A percentile compares a stretch with the other conserved stretches of the same genome.
Conservation (phyloP, 176 grass and related monocot genomes). For the Rhynchospora tenuis region DNA sequence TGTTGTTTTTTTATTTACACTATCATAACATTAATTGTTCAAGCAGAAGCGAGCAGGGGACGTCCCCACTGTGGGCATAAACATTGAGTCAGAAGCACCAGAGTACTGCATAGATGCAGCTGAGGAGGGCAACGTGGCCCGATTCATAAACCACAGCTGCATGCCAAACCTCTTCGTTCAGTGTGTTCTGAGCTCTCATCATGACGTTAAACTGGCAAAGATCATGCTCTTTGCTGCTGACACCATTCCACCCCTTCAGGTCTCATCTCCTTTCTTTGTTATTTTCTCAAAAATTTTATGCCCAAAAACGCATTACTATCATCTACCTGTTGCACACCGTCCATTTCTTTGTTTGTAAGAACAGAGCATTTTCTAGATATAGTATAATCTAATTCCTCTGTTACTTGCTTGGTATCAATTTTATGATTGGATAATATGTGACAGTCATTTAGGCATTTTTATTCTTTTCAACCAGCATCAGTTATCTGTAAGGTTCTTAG, state of each 20-base stretch:
- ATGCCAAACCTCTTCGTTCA: slow-evolving; percentile 89
- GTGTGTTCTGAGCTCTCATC: slow-evolving; percentile 72
- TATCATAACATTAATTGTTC: not conserved
- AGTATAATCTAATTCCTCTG: not conserved
- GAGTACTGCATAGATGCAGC: slow-evolving; percentile 86
- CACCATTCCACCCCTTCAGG: slow-evolving; percentile 87
- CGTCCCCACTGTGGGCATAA: slow-evolving; percentile 32
- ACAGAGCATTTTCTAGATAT: not conserved
- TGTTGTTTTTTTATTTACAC: not conserved
- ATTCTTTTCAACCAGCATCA: not conserved
- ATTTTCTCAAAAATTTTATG: not conserved
- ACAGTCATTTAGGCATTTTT: not conserved
- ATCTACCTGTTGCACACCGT: not conserved
- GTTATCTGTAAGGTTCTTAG: not conserved
- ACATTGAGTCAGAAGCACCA: slow-evolving; percentile 48
- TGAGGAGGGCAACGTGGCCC: slow-evolving; percentile 56
- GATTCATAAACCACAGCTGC: slow-evolving; percentile 95
- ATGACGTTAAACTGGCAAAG: slow-evolving; percentile 71
- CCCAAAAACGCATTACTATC: not conserved
- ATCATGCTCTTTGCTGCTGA: slow-evolving; percentile 86
- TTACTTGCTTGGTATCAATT: not conserved
- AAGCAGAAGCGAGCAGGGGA: slow-evolving; percentile 65
- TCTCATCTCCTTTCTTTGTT: slow-evolving; percentile 8
- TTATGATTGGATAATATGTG: not conserved
- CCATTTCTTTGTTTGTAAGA: not conserved